Percentiles rank a stretch among this genome's conserved stretches.
These are phyloP conservation scores for Umbelopsis vinacea DNA, from an alignment of 192 early-diverging fungal genomes.

Conservation along the genomic window DNA sequence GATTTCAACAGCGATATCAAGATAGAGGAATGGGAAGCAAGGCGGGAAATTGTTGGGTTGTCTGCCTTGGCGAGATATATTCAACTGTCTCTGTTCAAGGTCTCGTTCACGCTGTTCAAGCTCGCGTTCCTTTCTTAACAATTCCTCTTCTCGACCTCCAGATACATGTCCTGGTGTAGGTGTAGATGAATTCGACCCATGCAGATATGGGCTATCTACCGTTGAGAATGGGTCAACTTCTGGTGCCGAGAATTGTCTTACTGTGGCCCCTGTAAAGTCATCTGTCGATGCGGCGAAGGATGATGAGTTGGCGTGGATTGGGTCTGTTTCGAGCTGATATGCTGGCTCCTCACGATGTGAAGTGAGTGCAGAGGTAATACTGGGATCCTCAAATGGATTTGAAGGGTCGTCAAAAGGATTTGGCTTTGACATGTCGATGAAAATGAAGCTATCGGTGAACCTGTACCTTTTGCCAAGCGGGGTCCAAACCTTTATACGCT, in stretches of 20 bases:
- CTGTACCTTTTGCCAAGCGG: constrained; percentile 7
- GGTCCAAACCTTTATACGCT: neutral
- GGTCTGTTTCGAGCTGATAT: constrained; percentile 18
- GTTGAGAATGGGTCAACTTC: constrained; percentile 32
- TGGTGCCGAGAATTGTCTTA: constrained; percentile 27
- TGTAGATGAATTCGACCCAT: constrained; percentile 4
- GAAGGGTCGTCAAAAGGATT: constrained; percentile 41
- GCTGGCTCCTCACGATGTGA: constrained; percentile 25
- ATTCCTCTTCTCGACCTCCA: constrained; percentile 64
- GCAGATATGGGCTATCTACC: constrained; percentile 8
- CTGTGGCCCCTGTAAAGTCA: constrained; percentile 30
- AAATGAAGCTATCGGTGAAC: neutral
- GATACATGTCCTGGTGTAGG: neutral
- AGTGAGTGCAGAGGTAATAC: constrained; percentile 42
- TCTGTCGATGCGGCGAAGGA: constrained; percentile 14
- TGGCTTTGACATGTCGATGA: constrained; percentile 20
- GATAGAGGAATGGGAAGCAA: constrained; percentile 82
- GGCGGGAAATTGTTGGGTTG: constrained; percentile 76
- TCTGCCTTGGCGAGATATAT: constrained; percentile 66
- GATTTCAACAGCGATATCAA: constrained; percentile 76
- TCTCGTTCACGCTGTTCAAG: constrained; percentile 77
- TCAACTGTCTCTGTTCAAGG: constrained; percentile 65
- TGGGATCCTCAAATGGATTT: constrained; percentile 48
- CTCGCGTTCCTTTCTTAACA: constrained; percentile 73
- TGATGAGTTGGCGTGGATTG: constrained; percentile 11